Conservation (phyloP, 345 rosid species). For the Lepidium didymum region DNA sequence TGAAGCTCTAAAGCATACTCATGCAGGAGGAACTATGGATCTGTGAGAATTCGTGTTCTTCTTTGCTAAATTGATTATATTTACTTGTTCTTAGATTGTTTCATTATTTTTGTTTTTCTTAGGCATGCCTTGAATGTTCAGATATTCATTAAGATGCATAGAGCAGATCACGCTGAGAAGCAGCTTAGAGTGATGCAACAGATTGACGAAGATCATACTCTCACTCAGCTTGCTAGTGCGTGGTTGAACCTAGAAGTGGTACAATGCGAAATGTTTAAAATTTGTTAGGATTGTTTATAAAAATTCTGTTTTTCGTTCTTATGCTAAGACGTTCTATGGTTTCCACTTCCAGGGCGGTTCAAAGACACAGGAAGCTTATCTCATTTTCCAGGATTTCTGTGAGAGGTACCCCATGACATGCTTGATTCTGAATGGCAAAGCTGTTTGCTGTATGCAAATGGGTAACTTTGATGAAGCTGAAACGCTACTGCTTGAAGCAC, state of each 20-base stretch:
- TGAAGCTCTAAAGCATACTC: constrained; percentile 76
- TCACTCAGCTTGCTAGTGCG: constrained; percentile 86
- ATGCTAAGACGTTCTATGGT: not conserved
- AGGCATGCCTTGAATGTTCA: constrained; percentile 90
- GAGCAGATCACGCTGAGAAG: constrained; percentile 79
- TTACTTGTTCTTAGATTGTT: not conserved
- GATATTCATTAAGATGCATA: constrained; percentile 83
- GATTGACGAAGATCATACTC: constrained; percentile 86
- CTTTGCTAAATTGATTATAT: not conserved
- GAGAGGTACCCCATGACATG: constrained; percentile 87
- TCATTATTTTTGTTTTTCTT: constrained; percentile 4
- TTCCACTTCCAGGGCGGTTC: constrained; percentile 29
- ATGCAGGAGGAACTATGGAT: constrained; percentile 81
- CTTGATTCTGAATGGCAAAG: constrained; percentile 83
- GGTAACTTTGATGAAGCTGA: constrained; percentile 94
- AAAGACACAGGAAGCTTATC: constrained; percentile 71
- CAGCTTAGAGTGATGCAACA: constrained; percentile 84
- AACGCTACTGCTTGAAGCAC: constrained; percentile 78
- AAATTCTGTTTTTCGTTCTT: not conserved
- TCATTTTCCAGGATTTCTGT: constrained; percentile 89
- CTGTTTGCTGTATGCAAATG: constrained; percentile 93
- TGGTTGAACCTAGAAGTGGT: constrained; percentile 91
- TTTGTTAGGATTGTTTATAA: not conserved
- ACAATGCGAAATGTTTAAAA: constrained; percentile 6
- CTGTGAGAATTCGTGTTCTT: constrained; percentile 35